phyloP scores from a whole-genome alignment of 1,284 basidiomycete species.

The Apiotrichum akiyoshidainum region DNA sequence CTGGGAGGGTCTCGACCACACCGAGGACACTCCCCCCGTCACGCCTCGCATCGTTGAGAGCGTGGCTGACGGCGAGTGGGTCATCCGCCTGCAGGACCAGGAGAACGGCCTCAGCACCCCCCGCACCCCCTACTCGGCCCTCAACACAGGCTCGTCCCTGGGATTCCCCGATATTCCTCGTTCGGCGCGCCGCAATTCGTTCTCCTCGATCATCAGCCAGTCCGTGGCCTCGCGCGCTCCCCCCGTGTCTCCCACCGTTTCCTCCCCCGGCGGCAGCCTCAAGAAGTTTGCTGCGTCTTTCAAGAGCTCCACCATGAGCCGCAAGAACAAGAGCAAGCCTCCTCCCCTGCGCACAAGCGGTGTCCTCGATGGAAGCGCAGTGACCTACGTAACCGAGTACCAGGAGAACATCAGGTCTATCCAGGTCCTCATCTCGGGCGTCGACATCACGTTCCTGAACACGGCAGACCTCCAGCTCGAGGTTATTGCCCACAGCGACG shows the following conservation, averaged over 20 bases:
- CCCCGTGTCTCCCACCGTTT: background rate
- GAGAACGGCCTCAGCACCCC: background rate
- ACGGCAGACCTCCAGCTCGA: conserved; percentile 37
- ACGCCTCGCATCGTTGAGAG: conserved; percentile 6
- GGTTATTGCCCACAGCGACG: conserved; percentile 53
- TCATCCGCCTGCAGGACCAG: conserved; percentile 4
- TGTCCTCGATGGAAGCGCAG: conserved; percentile 4
- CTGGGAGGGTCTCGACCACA: background rate
- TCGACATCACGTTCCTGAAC: conserved; percentile 20
- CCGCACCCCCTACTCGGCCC: background rate
- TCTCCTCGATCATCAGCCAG: background rate
- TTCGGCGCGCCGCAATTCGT: conserved; percentile 1
- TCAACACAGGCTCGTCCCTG: background rate
- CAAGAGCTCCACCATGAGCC: background rate
- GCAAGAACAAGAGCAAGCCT: background rate
- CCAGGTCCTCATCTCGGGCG: conserved; percentile 59
- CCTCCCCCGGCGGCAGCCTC: background rate
- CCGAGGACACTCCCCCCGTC: background rate
- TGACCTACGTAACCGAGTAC: conserved; percentile 70
- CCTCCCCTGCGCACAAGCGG: conserved; percentile 3
- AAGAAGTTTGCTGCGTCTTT: background rate
- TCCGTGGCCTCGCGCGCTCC: background rate
- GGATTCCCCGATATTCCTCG: background rate
- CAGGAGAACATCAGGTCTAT: conserved; percentile 76
- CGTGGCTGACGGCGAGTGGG: conserved; percentile 8